Base-by-base conservation (phyloP, 805 yeast species). In the Clavispora fructus region DNA sequence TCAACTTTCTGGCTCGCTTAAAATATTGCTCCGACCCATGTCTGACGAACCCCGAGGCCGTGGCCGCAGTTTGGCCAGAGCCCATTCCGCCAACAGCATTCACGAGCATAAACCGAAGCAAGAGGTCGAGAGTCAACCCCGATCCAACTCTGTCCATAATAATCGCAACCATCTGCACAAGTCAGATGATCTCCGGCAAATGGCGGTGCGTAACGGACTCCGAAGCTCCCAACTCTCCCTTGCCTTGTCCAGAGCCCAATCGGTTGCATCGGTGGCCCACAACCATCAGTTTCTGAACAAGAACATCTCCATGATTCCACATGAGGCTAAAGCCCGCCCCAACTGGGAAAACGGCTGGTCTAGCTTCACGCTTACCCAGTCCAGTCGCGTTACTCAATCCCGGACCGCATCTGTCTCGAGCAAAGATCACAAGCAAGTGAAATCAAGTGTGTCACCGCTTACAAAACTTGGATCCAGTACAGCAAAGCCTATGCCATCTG, bases 391-490 rank as follows among this genome's bases (percentile, higher is more conserved):
- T 11, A 17, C 25, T 10, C 16, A 17, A 12, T 4, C 25, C 19
- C 12, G 37, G 25, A 14, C 13, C 35, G 7, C 17, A 12, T 33
- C 37, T 17, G 37, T 33, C 19, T 33, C 37, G 6, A 33, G 37
- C 11, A 33, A 33, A 23, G 37, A 33, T 4, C 16, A 9, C 10
- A 41, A 23, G 13, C 7, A n/a, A 7, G 32, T n/a, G 27, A 44
- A 45, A 17, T 35, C 44, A n/a, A 51, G 55, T 31, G 39, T 51
- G 9, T 51, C 55, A 26, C 52, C 55, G 6, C 47, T 51, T 41
- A 49, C 55, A 8, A 43, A 48, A 23, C 26, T 49, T 13, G 42
- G 11, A 37, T 25, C 27, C 25, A 10, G 27, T 23, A 46, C 39
- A 35, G 35, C n/a, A 38, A 42, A 27, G 41, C 25, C 37, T 12